Percentiles rank a stretch among this genome's conserved stretches.
Conservation (phyloP, 2,329 filamentous ascomycete genomes). For the Phoma sp. region DNA sequence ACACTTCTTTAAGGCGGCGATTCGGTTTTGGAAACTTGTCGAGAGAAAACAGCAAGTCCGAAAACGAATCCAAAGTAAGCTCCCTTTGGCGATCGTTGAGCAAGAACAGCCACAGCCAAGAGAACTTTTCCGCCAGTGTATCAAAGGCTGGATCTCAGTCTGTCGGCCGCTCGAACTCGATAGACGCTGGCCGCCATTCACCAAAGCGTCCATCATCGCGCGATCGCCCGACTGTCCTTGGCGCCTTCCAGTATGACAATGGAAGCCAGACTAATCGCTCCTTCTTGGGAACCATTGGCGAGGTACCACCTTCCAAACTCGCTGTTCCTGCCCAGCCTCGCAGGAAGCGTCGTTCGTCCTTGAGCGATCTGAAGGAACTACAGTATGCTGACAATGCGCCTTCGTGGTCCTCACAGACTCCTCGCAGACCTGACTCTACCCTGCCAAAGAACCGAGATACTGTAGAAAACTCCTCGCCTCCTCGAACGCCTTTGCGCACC, state of each 20-base stretch:
- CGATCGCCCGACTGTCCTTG: constrained; percentile 59
- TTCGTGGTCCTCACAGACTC: constrained; percentile 49
- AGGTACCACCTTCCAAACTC: constrained; percentile 50
- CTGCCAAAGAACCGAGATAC: constrained; percentile 23
- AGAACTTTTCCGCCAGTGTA: constrained; percentile 65
- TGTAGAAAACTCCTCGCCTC: constrained; percentile 38
- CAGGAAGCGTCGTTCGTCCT: constrained; percentile 87
- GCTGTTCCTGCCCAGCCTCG: constrained; percentile 37
- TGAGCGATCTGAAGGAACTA: constrained; percentile 81
- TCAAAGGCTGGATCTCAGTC: constrained; percentile 64
- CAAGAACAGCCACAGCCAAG: constrained; percentile 66
- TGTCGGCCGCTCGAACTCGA: constrained; percentile 76
- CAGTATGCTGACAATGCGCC: constrained; percentile 63
- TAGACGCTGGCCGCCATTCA: constrained; percentile 68
- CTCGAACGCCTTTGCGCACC: constrained; percentile 43
- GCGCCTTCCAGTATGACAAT: constrained; percentile 58
- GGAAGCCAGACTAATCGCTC: constrained; percentile 44
- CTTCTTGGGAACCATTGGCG: constrained; percentile 60
- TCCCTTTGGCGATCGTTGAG: constrained; percentile 89
- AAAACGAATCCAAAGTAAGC: constrained; percentile 71
- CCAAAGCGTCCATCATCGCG: constrained; percentile 63
- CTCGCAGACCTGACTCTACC: constrained; percentile 37
- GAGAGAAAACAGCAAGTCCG: constrained; percentile 79
- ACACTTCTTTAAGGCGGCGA: constrained; percentile 84
- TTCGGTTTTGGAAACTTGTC: constrained; percentile 81